Base-by-base conservation (phyloP, 208 protist genomes). In the Tritrichomonas musculus region DNA sequence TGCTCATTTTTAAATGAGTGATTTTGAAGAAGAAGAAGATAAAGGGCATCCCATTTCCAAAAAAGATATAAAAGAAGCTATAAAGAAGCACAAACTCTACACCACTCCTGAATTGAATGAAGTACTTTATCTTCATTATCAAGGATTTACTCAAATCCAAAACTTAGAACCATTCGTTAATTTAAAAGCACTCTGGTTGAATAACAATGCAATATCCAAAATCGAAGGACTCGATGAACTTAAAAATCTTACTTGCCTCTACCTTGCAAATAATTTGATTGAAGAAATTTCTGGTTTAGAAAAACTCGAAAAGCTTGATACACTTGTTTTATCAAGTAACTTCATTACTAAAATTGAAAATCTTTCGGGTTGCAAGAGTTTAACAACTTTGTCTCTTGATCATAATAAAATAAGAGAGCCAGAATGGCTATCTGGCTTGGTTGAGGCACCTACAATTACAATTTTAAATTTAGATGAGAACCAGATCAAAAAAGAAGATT, bases 391-490 rank as follows among this genome's bases (percentile, higher is more conserved):
- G 27, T 92, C 96, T 65, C 72, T 96, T 14, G 95, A 94, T 33
- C 80, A 96, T 36, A 98, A 98, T 93, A 64, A 60, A 30, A 55
- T 98, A 30, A 44, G 27, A 0, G 82, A 93, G 17, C 93, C 96
- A 53, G 80, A 95, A 33, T 94, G 94, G 2, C 57, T 98, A 33
- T 60, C 88, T 11, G 94, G 93, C 50, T 94, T 98, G 2, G 95
- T 95, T 93, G 95, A 95, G 57, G 94, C 97, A 5, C 80, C 95
- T n/a, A 94, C 93, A 0, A 93, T 98, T 57, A 96, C 96, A 1
- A 97, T 97, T 73, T 95, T 98, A 14, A 97, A 98, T 94, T 93
- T 98, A 30, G 97, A 97, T 30, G 96, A 97, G 50, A 98, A 98
- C 94, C 84, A 94, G 30, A 97, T 98, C 9, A 95, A 95, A 30